These are phyloP conservation scores for Takashimella koratensis DNA, from an alignment of 1,284 basidiomycete species.

Conservation along the genomic window DNA sequence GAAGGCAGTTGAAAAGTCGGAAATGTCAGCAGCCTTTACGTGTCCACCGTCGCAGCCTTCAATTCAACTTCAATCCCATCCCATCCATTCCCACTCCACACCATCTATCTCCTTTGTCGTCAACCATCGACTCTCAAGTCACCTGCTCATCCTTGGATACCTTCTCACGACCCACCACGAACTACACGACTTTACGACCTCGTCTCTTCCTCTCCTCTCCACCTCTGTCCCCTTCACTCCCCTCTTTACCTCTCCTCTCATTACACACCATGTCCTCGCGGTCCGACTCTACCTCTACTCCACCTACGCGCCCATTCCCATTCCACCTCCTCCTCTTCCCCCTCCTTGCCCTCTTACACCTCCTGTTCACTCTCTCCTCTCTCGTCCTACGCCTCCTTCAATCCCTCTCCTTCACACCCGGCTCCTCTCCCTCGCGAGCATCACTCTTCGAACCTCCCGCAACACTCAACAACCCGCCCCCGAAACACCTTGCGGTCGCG, in stretches of 20 bases:
- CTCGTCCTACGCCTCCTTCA: slow-evolving; percentile 32
- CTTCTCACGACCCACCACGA: not conserved
- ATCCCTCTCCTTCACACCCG: slow-evolving; percentile 13
- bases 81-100: not conserved
- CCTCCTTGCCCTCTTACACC: slow-evolving; percentile 30
- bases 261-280: no score
- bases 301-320: not conserved
- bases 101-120: no score
- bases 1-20: not conserved
- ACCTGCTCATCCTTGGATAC: not conserved
- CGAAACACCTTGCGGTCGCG: slow-evolving; percentile 20
- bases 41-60: no score
- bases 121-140: not conserved
- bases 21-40: no score
- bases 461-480: slow-evolving; percentile 10
- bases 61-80: no score
- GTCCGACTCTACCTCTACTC: not conserved
- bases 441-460: slow-evolving; percentile 1
- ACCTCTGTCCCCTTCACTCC: no score
- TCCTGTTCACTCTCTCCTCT: slow-evolving; percentile 33
- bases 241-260: no score
- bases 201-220: not conserved
- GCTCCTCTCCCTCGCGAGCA: not conserved
- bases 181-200: not conserved
- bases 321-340: slow-evolving; percentile 16